These are phyloP conservation scores for Leccinum glutinopallens DNA, from an alignment of 1,284 basidiomycete genomes.

Conservation along the genomic window DNA sequence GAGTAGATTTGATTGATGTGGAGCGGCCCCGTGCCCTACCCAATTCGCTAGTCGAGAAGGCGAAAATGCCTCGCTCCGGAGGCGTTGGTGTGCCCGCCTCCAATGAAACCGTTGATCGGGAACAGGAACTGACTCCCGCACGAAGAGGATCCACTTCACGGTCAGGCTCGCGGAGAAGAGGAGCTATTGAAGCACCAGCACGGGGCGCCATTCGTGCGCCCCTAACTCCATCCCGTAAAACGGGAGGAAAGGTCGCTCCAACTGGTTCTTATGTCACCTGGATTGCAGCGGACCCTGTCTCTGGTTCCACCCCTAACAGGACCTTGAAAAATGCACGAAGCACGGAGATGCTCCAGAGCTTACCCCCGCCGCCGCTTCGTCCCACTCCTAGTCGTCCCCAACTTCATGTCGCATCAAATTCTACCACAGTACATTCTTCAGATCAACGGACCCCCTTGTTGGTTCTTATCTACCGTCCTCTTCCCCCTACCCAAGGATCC, in stretches of 20 bases:
- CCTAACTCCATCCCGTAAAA: conserved; percentile 19
- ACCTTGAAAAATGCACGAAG: conserved; percentile 33
- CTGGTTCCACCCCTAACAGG: conserved; percentile 20
- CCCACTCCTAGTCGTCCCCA: conserved; percentile 35
- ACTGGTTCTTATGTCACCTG: conserved; percentile 26
- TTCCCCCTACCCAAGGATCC: conserved; percentile 35
- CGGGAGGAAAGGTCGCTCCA: conserved; percentile 32
- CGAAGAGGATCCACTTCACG: conserved; percentile 24
- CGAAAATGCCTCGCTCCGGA: conserved; percentile 22
- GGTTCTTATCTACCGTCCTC: conserved; percentile 28
- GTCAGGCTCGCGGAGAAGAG: conserved; percentile 26
- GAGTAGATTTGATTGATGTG: conserved; percentile 24
- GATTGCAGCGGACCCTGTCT: conserved; percentile 28
- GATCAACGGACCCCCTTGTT: conserved; percentile 25
- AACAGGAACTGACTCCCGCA: conserved; percentile 23
- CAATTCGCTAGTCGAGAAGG: conserved; percentile 23
- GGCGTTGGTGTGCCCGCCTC: conserved; percentile 21
- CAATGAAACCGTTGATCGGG: conserved; percentile 26
- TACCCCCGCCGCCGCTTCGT: conserved; percentile 25
- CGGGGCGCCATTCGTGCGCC: conserved; percentile 14
- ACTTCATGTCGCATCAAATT: conserved; percentile 27
- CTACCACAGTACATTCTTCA: conserved; percentile 19
- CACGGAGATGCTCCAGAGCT: conserved; percentile 31
- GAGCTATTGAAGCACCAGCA: background rate
- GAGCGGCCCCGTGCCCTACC: conserved; percentile 24